phyloP scores from a whole-genome alignment of 2,329 filamentous ascomycete species.

The Fusarium sp. region DNA sequence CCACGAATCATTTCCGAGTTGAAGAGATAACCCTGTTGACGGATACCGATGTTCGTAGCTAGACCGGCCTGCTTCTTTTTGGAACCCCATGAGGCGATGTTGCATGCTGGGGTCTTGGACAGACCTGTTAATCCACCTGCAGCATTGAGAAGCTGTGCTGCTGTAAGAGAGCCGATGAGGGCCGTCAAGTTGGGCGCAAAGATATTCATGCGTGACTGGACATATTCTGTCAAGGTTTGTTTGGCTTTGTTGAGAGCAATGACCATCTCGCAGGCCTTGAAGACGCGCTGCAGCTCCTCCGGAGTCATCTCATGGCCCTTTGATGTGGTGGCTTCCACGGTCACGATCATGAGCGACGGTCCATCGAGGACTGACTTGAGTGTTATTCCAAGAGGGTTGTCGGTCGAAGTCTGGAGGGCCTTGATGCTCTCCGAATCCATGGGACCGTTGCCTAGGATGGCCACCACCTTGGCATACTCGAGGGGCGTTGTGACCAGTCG shows the following conservation, averaged over 20 bases:
- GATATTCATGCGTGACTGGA: constrained; percentile 94
- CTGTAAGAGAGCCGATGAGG: constrained; percentile 89
- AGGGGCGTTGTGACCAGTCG: constrained; percentile 87
- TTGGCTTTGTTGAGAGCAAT: constrained; percentile 89
- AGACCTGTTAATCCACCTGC: constrained; percentile 87
- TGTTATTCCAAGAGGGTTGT: constrained; percentile 78
- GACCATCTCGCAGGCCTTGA: constrained; percentile 84
- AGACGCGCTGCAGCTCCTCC: constrained; percentile 76
- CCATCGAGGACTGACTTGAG: constrained; percentile 85
- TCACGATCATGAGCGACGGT: constrained; percentile 92
- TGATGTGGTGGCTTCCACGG: constrained; percentile 90
- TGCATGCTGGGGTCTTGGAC: constrained; percentile 92
- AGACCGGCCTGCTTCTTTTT: constrained; percentile 86
- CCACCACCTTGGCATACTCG: constrained; percentile 94
- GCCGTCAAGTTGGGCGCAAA: constrained; percentile 94
- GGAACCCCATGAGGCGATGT: constrained; percentile 87
- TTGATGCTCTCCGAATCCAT: constrained; percentile 84
- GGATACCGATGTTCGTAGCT: constrained; percentile 88
- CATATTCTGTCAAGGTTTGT: constrained; percentile 85
- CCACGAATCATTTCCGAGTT: constrained; percentile 87
- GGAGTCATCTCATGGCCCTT: constrained; percentile 78
- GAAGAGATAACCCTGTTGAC: constrained; percentile 93
- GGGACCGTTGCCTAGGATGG: constrained; percentile 90
- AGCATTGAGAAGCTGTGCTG: constrained; percentile 94
- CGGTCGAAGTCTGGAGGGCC: constrained; percentile 73